Percentiles rank a stretch among this genome's conserved stretches.
Conservation (phyloP, 805 yeast species). For the Tetrapisispora nanseiensis region DNA sequence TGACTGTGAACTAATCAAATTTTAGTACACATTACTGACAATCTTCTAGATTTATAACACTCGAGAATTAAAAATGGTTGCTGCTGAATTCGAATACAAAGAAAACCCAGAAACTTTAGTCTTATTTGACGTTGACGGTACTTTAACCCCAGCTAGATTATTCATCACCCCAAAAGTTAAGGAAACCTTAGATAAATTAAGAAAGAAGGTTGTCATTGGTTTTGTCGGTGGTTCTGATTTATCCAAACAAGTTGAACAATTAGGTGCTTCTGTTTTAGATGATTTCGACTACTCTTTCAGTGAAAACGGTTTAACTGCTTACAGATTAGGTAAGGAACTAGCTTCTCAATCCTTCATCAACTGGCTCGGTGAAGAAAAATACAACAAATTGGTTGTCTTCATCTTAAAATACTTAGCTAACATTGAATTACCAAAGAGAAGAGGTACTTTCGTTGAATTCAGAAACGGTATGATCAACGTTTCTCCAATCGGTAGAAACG, state of each 20-base stretch:
- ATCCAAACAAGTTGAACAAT: slow-evolving; percentile 90
- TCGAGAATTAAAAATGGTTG: slow-evolving; percentile 1
- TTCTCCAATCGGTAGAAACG: slow-evolving; percentile 98
- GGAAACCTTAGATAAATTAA: slow-evolving; percentile 57
- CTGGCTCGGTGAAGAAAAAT: slow-evolving; percentile 93
- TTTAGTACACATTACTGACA: background rate
- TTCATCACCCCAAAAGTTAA: slow-evolving; percentile 67
- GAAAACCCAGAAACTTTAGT: slow-evolving; percentile 81
- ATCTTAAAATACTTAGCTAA: slow-evolving; percentile 76
- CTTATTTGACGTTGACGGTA: slow-evolving; percentile 96
- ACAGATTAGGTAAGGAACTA: slow-evolving; percentile 77
- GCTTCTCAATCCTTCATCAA: slow-evolving; percentile 89
- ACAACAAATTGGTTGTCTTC: slow-evolving; percentile 80
- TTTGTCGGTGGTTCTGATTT: slow-evolving; percentile 97
- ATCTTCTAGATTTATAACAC: background rate
- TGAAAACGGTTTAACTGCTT: slow-evolving; percentile 97
- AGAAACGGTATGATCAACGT: slow-evolving; percentile 99
- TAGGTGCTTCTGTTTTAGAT: slow-evolving; percentile 66
- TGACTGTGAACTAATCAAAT: background rate
- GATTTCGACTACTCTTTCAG: slow-evolving; percentile 93
- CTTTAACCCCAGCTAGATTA: slow-evolving; percentile 95
- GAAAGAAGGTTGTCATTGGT: slow-evolving; percentile 90
- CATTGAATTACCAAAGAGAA: slow-evolving; percentile 87
- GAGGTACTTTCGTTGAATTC: slow-evolving; percentile 98
- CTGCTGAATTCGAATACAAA: slow-evolving; percentile 51